Evolutionary conservation across 2,329 filamentous ascomycete species (phyloP).

Genomic region (Fusarium oligoseptatum): DNA sequence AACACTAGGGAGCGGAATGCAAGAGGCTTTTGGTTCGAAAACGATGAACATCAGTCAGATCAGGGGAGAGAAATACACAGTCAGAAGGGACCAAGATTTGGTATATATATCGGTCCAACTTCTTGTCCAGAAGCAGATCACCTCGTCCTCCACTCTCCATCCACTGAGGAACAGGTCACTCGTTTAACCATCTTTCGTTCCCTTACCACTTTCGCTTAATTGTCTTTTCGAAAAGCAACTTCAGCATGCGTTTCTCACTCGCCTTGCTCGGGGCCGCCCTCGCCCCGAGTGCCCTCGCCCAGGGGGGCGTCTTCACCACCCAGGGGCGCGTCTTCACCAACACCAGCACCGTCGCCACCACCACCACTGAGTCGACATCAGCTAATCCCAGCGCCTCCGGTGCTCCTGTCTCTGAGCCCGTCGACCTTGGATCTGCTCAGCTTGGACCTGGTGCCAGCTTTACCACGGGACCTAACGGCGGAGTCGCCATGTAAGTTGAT

Average conservation of each 20-base stretch:
- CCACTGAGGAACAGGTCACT: slow-evolving; percentile 39
- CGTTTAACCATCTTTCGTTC: slow-evolving; percentile 24
- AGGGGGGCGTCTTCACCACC: slow-evolving; percentile 29
- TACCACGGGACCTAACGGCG: neutral
- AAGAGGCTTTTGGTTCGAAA: slow-evolving; percentile 1
- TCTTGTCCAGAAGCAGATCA: slow-evolving; percentile 9
- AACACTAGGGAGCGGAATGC: slow-evolving; percentile 20
- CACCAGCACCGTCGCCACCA: slow-evolving; percentile 14
- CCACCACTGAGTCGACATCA: neutral
- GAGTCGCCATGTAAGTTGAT: slow-evolving; percentile 10
- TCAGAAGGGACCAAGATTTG: neutral
- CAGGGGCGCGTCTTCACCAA: slow-evolving; percentile 35
- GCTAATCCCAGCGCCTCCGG: neutral
- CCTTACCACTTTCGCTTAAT: slow-evolving; percentile 19
- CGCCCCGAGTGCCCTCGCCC: slow-evolving; percentile 25
- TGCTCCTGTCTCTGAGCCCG: accelerated
- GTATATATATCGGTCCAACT: slow-evolving; percentile 30
- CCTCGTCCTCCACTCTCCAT: slow-evolving; percentile 36
- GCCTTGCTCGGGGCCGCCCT: slow-evolving; percentile 24
- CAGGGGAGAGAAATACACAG: neutral
- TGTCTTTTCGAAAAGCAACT: slow-evolving; percentile 5
- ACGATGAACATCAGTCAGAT: neutral
- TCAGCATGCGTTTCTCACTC: slow-evolving; percentile 30
- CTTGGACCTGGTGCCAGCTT: neutral
- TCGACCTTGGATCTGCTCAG: neutral